These are phyloP conservation scores for Colletotrichum sp. DNA, from an alignment of 2,329 filamentous ascomycete genomes.

Conservation along the genomic window DNA sequence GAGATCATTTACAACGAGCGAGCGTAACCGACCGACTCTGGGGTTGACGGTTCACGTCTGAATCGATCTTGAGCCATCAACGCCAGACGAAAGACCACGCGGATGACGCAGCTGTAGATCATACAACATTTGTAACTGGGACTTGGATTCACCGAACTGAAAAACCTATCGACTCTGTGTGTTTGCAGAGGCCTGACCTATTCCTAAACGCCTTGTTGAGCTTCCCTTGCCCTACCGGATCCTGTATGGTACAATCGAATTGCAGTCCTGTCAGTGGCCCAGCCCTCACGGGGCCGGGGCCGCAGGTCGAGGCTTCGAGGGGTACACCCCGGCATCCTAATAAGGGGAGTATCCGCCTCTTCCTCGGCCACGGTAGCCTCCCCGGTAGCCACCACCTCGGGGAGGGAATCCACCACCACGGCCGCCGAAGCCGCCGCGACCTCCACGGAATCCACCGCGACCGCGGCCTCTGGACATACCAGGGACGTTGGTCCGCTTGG, in stretches of 20 bases:
- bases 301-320: neutral
- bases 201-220: conserved; percentile 17
- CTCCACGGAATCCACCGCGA: conserved; percentile 57
- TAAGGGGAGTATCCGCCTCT: conserved; percentile 71
- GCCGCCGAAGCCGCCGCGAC: conserved; percentile 55
- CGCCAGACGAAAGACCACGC: neutral
- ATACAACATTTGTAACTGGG: neutral
- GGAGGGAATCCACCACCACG: conserved; percentile 52
- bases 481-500: conserved; percentile 95
- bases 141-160: neutral
- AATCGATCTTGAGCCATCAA: neutral
- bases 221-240: conserved; percentile 5
- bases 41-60: neutral
- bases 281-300: neutral
- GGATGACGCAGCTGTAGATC: neutral
- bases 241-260: conserved; percentile 23
- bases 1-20: neutral
- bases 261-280: neutral
- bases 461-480: conserved; percentile 87
- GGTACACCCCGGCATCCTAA: conserved; percentile 39
- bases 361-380: conserved; percentile 70
- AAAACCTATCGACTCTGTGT: conserved; percentile 3
- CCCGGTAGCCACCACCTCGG: conserved; percentile 68
- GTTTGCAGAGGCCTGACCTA: conserved; percentile 5
- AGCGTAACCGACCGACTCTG: neutral